Base-by-base conservation (phyloP, 768 basidiomycete genomes). In the Suillus spraguei region DNA sequence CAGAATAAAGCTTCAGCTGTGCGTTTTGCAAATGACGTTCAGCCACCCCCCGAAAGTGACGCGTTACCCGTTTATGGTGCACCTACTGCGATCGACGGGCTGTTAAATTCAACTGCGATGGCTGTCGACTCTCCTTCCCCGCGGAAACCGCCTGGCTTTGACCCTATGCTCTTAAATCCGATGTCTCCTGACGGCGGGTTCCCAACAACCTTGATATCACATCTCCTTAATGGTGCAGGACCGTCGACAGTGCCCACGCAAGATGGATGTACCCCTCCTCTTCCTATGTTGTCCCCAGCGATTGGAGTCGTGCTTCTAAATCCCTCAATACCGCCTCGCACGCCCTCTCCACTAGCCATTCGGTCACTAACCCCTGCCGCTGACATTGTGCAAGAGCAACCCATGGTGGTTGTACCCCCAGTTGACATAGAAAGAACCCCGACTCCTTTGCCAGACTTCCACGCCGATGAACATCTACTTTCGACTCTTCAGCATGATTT, bases 391-490 rank as follows among this genome's bases (percentile, higher is more conserved):
- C 64, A 17, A 72, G 66, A 41, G n/a, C 32, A 69, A 22, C 50
- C 32, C 11, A 64, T 76, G 22, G 71, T 74, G 22, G 62, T 72
- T 1, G 41, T 67, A 52, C 65, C 68, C 60, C 64, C 71, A 14
- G 68, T 67, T 35, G 80, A 86, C 39, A 75, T 87, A 52, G 87
- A 87, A 62, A 82, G 85, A 55, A 77, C 83, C 14, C 90, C 89
- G 0, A 87, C 90, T 0, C 91, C 91, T 1, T 80, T 88, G 3
- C 94, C 94, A 2, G 87, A 90, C 46, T 97, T 99, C 75, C 74
- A 85, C 47, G 70, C 97, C 16, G 81, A 91, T 55, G 78, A 84
- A 28, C 71, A 64, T 2, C 71, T 80, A 11, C 67, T 97, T 32
- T 69, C 68, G 0, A 70, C 81, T 11, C 82, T 99, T 0, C 75